phyloP scores from a whole-genome alignment of 352 stramenopile genomes.

The Lagenidium giganteum region DNA sequence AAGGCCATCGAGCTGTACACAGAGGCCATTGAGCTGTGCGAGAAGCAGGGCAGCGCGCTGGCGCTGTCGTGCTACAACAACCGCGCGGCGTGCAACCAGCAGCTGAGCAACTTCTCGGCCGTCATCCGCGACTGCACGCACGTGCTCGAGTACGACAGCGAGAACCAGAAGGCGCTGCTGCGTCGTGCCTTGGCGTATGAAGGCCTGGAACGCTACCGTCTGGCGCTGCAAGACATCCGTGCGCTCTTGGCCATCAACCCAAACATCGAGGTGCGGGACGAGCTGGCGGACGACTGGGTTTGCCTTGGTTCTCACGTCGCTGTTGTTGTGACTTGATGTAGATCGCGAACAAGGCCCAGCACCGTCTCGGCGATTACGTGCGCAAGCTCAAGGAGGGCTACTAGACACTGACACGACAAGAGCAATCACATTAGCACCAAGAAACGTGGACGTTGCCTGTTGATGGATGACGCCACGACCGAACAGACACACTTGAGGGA shows the following conservation, averaged over 20 bases:
- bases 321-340: slow-evolving; percentile 14
- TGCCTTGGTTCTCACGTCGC: slow-evolving; percentile 2
- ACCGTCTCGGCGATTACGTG: slow-evolving; percentile 85
- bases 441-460: no score
- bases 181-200: slow-evolving; percentile 93
- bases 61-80: slow-evolving; percentile 94
- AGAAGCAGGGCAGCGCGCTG: slow-evolving; percentile 72
- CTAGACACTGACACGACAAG: no score
- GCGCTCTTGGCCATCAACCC: slow-evolving; percentile 83
- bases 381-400: slow-evolving; percentile 82
- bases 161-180: slow-evolving; percentile 95
- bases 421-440: no score
- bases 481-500: no score
- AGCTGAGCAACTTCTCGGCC: slow-evolving; percentile 96
- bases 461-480: no score
- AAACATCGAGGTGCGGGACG: slow-evolving; percentile 68
- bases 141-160: slow-evolving; percentile 90
- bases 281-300: no score
- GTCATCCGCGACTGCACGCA: slow-evolving; percentile 94
- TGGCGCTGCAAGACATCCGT: slow-evolving; percentile 86
- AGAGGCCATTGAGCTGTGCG: slow-evolving; percentile 85
- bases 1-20: slow-evolving; percentile 91
- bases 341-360: slow-evolving; percentile 87
- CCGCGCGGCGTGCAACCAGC: slow-evolving; percentile 94
- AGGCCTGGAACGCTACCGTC: slow-evolving; percentile 91